Evolutionary conservation across 345 rosid genomes (phyloP).

Genomic region (Eucalyptus leucophloia): DNA sequence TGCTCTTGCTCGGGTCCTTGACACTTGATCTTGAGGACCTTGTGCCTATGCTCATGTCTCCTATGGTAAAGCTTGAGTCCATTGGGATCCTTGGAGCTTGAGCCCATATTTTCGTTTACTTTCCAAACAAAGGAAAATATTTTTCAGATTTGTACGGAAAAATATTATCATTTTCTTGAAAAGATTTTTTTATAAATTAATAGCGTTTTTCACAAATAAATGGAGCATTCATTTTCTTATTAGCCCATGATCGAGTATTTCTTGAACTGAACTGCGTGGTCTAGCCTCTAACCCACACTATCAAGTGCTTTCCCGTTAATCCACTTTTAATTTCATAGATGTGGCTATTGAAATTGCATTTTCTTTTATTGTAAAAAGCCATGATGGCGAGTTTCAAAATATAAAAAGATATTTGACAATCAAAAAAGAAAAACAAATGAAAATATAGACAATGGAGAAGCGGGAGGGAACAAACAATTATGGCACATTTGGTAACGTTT

Average conservation of each 20-base stretch:
- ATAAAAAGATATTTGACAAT: not conserved
- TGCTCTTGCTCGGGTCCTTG: accelerated
- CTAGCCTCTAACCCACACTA: not conserved
- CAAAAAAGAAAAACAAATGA: not conserved
- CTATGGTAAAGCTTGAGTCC: not conserved
- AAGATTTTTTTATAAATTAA: too few species aligned
- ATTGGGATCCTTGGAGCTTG: not conserved
- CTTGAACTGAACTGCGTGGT: not conserved
- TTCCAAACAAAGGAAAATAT: too few species aligned
- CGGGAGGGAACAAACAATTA: not conserved
- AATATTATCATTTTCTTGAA: too few species aligned
- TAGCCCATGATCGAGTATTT: not conserved
- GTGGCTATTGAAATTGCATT: not conserved
- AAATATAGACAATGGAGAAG: not conserved
- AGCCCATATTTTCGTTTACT: not conserved
- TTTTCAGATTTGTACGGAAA: too few species aligned
- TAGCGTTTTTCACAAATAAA: too few species aligned
- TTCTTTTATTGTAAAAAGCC: not conserved
- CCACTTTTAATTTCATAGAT: not conserved
- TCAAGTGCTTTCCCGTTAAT: not conserved
- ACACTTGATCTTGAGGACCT: not conserved
- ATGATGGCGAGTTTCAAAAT: not conserved
- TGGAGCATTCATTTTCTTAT: not conserved
- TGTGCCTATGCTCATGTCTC: accelerated
- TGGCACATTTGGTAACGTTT: too few species aligned